Percentiles rank a stretch among this genome's conserved stretches.
Evolutionary conservation across 768 basidiomycete genomes (phyloP).

Genomic region (Serendipita indica): DNA sequence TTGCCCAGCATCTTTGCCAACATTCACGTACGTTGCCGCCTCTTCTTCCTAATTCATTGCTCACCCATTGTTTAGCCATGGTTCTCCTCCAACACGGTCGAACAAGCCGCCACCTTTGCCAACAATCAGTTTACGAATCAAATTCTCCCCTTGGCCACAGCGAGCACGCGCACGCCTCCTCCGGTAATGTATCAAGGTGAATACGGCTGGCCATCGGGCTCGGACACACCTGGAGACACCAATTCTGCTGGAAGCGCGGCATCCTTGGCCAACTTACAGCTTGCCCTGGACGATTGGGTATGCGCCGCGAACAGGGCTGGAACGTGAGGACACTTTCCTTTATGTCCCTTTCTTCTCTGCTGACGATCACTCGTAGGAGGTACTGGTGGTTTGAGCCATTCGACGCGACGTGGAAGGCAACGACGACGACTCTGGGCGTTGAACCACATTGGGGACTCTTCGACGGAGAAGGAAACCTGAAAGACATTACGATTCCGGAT

Average conservation of each 20-base stretch:
- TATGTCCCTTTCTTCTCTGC: too few relatives aligned
- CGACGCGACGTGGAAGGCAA: conserved; percentile 6
- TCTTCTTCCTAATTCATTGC: too few relatives aligned
- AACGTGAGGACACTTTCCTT: too few relatives aligned
- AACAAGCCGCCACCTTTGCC: neutral
- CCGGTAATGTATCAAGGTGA: conserved; percentile 9
- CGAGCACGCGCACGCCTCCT: neutral
- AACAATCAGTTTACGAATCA: neutral
- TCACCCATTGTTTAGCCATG: neutral
- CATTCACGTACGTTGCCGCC: too few relatives aligned
- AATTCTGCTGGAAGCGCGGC: conserved; percentile 6
- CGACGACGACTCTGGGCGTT: neutral
- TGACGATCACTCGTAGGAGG: too few relatives aligned
- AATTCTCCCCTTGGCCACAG: neutral
- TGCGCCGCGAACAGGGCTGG: conserved; percentile 3
- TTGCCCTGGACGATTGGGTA: conserved; percentile 6
- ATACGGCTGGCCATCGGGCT: conserved; percentile 11
- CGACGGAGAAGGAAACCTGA: neutral
- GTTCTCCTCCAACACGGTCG: neutral
- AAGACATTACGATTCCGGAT: neutral
- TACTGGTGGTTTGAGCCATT: conserved; percentile 3
- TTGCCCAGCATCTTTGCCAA: too few relatives aligned
- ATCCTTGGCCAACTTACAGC: conserved; percentile 1
- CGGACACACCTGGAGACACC: neutral
- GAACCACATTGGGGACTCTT: conserved; percentile 1